Evolutionary conservation across 2,329 filamentous ascomycete genomes (phyloP), one percentile per base, ranked within the genome.

Genomic region (Fusarium equiseti): DNA sequence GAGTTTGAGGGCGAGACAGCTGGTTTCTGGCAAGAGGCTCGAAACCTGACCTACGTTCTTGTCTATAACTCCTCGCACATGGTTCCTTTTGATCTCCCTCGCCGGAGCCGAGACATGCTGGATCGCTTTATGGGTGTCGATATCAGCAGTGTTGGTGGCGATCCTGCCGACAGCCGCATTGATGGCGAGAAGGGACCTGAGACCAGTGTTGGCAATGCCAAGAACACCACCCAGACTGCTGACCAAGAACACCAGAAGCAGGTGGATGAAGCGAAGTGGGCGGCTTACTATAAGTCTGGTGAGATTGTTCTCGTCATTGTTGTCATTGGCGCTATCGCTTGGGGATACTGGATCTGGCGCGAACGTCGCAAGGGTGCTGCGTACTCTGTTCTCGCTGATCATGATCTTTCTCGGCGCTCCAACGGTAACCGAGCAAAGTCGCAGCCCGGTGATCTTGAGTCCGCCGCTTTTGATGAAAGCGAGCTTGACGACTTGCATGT

Each of bases 61-160:
- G 97, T 98, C 82, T 93, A 97, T 84, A 97, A 99, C 80, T 90
- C 94, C 18, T 97, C 93, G 52, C 96, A 99, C 81, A 99, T 99
- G 96, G 96, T 99, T 2, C 97, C 96, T 1, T 98, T 96, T 77
- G 95, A 99, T 80, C 92, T 92, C 75, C 91, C 95, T 2, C 90
- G 94, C 50, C 91, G 94, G 66, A 92, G 91, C 22, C 89, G 95
- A 67, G 96, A 98, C 79, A 99, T 99, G 96, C 89, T 99, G 18
- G 95, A 99, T 81, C 92, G 96, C 43, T 97, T 99, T 82, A 94
- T 98, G 87, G 89, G 90, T 51, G 93, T 99, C 43, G 94, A 98
- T 77, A 97, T 98, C 72, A 92, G 89, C 74, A 91, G 88, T 76
- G 97, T 98, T 71, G 95, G 95, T 63, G 95, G 93, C 53, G 83